Percentiles rank a stretch among this genome's conserved stretches.
phyloP scores from a whole-genome alignment of 1,284 basidiomycete species.

The Rhodofomes roseus region DNA sequence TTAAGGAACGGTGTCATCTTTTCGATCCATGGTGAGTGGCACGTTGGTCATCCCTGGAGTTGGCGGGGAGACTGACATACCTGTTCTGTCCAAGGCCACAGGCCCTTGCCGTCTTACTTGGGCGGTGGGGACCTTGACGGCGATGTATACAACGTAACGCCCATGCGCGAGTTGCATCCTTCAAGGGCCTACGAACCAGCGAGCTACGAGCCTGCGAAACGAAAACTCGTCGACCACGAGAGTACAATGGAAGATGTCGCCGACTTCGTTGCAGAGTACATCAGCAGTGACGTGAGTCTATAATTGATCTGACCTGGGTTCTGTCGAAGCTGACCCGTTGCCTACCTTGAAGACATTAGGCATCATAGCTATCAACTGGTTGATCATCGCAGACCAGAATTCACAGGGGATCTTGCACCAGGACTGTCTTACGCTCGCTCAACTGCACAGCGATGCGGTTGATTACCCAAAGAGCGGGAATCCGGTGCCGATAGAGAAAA shows the following conservation, averaged over 20 bases:
- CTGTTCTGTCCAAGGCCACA: slow-evolving; percentile 34
- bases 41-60: not conserved
- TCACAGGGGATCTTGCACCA: slow-evolving; percentile 48
- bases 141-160: slow-evolving; percentile 53
- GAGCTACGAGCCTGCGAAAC: slow-evolving; percentile 46
- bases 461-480: slow-evolving; percentile 65
- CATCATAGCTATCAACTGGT: slow-evolving; percentile 58
- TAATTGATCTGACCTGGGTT: slow-evolving; percentile 6
- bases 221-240: slow-evolving; percentile 44
- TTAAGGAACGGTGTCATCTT: slow-evolving; percentile 58
- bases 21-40: slow-evolving; percentile 42
- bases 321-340: not conserved
- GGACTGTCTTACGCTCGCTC: slow-evolving; percentile 59
- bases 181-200: slow-evolving; percentile 37
- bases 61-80: not conserved
- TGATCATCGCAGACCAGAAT: slow-evolving; percentile 67
- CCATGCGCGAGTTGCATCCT: slow-evolving; percentile 16
- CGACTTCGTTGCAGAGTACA: slow-evolving; percentile 71
- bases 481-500: slow-evolving; percentile 42
- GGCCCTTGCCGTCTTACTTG: slow-evolving; percentile 57
- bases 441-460: slow-evolving; percentile 66
- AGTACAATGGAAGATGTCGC: slow-evolving; percentile 69
- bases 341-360: slow-evolving; percentile 44
- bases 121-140: slow-evolving; percentile 69
- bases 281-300: slow-evolving; percentile 54